A percentile compares a stretch with the other conserved stretches of the same genome.
phyloP scores from a whole-genome alignment of 345 rosid genomes.

The Salix purpurea region DNA sequence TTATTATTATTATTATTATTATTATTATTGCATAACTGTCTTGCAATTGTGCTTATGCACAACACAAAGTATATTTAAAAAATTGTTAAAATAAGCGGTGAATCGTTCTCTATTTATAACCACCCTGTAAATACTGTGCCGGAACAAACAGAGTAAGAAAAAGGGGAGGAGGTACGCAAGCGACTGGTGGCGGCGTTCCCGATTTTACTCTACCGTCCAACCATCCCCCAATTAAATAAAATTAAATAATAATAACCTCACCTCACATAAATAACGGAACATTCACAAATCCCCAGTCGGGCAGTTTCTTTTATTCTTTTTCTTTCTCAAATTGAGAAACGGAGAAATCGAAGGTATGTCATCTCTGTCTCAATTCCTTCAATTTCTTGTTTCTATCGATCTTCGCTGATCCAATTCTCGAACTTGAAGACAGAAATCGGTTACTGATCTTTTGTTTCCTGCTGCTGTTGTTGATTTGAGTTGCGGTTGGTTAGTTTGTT shows the following conservation, averaged over 20 bases:
- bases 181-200: background rate
- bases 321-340: background rate
- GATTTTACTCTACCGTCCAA: background rate
- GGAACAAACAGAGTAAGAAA: no score
- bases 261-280: background rate
- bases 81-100: background rate
- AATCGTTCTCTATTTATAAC: no score
- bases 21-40: no score
- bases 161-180: background rate
- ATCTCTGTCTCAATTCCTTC: background rate
- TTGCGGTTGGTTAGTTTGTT: conserved; percentile 30
- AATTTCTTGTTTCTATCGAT: background rate
- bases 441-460: background rate
- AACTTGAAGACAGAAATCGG: no score
- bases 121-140: background rate
- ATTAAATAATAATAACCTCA: background rate
- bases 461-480: background rate
- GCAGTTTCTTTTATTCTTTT: background rate
- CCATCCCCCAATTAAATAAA: background rate
- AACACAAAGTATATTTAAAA: no score
- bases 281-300: background rate
- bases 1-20: no score
- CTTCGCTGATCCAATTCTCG: no score
- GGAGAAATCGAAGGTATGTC: background rate
- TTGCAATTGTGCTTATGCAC: no score